phyloP scores from a whole-genome alignment of 2,329 filamentous ascomycete genomes.

The Colletotrichum magnum region DNA sequence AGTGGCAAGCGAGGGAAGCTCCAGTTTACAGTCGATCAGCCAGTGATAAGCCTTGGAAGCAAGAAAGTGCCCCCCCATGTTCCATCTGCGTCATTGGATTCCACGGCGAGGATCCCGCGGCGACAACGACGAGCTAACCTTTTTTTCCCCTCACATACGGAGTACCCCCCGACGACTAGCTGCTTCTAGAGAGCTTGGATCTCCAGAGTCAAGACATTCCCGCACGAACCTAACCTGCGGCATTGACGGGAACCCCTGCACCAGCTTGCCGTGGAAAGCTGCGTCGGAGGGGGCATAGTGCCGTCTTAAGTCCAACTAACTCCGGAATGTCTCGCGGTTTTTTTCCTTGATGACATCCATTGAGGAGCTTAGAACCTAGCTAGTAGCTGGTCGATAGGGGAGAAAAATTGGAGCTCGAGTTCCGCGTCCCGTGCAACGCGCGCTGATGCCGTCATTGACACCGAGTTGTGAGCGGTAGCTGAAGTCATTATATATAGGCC shows the following conservation, averaged over 20 bases:
- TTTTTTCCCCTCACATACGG: background rate
- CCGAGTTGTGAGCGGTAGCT: background rate
- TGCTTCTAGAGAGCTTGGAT: background rate
- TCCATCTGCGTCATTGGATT: conserved; percentile 25
- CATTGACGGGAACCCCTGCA: conserved; percentile 22
- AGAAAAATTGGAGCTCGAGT: conserved; percentile 4
- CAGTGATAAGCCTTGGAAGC: background rate
- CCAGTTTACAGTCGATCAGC: conserved; percentile 6
- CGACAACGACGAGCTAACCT: background rate
- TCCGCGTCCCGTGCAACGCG: conserved; percentile 7
- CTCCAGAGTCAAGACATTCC: background rate
- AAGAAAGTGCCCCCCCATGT: conserved; percentile 1
- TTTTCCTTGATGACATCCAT: conserved; percentile 27
- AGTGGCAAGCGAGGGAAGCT: background rate
- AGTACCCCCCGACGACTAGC: background rate
- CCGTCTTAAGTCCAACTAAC: conserved; percentile 34
- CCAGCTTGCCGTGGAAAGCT: background rate
- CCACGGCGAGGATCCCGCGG: background rate
- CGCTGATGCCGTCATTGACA: conserved; percentile 36
- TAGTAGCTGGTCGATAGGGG: too few relatives aligned
- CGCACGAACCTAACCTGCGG: background rate
- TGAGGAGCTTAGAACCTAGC: background rate
- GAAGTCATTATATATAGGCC: conserved; percentile 12
- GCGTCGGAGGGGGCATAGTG: conserved; percentile 12
- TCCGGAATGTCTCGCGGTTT: conserved; percentile 13